phyloP scores from a whole-genome alignment of 2,329 filamentous ascomycete species.

The Talaromyces sp. region DNA sequence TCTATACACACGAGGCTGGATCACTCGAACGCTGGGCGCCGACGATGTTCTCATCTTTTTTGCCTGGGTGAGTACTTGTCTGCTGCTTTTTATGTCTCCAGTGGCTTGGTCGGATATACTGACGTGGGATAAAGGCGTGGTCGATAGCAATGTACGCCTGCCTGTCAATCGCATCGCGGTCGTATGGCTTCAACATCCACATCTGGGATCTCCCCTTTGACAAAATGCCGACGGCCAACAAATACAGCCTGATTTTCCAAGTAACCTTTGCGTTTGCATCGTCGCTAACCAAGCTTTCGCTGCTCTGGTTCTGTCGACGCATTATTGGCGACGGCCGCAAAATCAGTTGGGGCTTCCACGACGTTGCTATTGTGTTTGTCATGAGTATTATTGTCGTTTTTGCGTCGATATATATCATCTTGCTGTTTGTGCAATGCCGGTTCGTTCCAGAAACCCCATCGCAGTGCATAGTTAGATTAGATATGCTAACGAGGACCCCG shows the following conservation, averaged over 20 bases:
- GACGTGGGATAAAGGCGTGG: slow-evolving; percentile 20
- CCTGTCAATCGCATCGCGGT: slow-evolving; percentile 25
- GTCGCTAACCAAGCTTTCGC: background rate
- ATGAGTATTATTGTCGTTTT: slow-evolving; percentile 1
- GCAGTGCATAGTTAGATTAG: background rate
- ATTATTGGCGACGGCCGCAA: slow-evolving; percentile 6
- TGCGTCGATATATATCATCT: background rate
- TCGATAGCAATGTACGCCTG: slow-evolving; percentile 30
- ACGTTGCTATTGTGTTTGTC: slow-evolving; percentile 5
- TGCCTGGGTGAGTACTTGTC: slow-evolving; percentile 29
- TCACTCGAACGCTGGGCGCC: slow-evolving; percentile 42
- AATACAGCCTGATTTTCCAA: slow-evolving; percentile 32
- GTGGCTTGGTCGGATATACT: background rate
- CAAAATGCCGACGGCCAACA: slow-evolving; percentile 25
- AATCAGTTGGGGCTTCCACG: slow-evolving; percentile 2
- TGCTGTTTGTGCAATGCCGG: background rate
- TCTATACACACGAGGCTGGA: slow-evolving; percentile 41
- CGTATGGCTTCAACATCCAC: slow-evolving; percentile 34
- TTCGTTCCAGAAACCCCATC: background rate
- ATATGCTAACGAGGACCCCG: background rate
- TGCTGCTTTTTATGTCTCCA: background rate
- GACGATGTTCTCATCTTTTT: slow-evolving; percentile 45
- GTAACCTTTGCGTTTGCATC: slow-evolving; percentile 27
- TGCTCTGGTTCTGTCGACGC: slow-evolving; percentile 9
- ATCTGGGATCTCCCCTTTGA: slow-evolving; percentile 34